These are phyloP conservation scores for Starmerella kuoi DNA, from an alignment of 805 yeast species.

Conservation along the genomic window DNA sequence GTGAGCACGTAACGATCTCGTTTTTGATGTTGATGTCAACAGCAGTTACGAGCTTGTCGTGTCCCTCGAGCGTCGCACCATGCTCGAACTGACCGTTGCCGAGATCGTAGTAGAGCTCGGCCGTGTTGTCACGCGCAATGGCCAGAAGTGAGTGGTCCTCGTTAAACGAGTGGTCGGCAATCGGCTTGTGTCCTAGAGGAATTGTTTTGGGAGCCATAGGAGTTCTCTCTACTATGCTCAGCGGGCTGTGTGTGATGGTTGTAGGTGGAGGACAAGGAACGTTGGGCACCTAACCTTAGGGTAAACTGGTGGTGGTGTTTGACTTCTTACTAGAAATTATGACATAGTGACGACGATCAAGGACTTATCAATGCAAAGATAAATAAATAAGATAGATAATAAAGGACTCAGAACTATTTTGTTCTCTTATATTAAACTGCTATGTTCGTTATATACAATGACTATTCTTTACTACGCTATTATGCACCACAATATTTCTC, in stretches of 20 bases:
- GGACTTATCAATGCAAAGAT: no score
- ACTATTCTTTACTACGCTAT: no score
- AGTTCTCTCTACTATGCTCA: constrained; percentile 20
- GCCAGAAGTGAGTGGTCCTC: constrained; percentile 57
- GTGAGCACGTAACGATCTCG: constrained; percentile 89
- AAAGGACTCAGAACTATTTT: no score
- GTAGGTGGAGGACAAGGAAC: no score
- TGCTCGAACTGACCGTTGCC: constrained; percentile 40
- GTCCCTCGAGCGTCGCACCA: constrained; percentile 42
- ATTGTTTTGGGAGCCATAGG: constrained; percentile 28
- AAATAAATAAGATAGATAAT: no score
- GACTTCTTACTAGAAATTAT: no score
- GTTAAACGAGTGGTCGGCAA: constrained; percentile 84
- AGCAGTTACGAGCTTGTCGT: constrained; percentile 82
- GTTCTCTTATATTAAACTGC: no score
- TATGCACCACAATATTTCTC: no score
- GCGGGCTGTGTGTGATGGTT: not conserved
- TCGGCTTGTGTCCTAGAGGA: constrained; percentile 70
- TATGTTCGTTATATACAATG: no score
- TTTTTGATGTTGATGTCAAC: constrained; percentile 76
- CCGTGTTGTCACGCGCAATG: constrained; percentile 64
- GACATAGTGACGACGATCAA: no score
- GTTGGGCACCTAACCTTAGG: no score
- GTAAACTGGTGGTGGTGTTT: no score
- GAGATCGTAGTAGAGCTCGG: constrained; percentile 56